phyloP scores from a whole-genome alignment of 176 grass and related monocot genomes.

The Bromus sterilis region DNA sequence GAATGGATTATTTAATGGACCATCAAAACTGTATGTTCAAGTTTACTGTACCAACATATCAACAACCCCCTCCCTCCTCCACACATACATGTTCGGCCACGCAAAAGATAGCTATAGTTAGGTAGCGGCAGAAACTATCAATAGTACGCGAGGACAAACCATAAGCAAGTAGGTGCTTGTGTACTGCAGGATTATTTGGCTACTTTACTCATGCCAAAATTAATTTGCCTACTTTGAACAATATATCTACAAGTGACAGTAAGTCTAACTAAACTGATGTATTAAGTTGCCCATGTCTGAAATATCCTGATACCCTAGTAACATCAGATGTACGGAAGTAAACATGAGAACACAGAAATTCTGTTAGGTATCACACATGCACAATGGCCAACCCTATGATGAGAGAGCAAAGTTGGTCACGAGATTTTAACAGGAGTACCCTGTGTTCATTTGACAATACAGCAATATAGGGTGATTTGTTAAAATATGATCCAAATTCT shows the following conservation, averaged over 20 bases:
- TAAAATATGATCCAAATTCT: too few relatives aligned
- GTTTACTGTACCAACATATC: too few relatives aligned
- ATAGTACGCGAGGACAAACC: not conserved
- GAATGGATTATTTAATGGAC: too few relatives aligned
- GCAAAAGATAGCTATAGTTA: not conserved
- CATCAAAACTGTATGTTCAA: too few relatives aligned
- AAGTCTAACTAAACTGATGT: not conserved
- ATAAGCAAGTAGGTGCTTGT: not conserved
- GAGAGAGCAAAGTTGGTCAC: too few relatives aligned
- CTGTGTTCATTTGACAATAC: not conserved
- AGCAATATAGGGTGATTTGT: not conserved
- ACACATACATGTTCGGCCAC: too few relatives aligned
- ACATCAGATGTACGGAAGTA: not conserved
- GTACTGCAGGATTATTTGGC: too few relatives aligned
- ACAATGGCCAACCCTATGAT: too few relatives aligned
- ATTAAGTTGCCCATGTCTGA: not conserved
- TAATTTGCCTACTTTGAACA: not conserved
- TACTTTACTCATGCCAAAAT: not conserved
- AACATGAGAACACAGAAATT: not conserved
- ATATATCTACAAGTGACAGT: not conserved
- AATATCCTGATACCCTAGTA: not conserved
- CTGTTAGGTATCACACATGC: too few relatives aligned
- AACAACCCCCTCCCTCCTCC: too few relatives aligned
- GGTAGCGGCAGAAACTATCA: not conserved
- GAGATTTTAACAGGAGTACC: not conserved